Percentiles rank a stretch among this genome's conserved stretches.
phyloP scores from a whole-genome alignment of 768 basidiomycete species.

The Auriculariales sp. region DNA sequence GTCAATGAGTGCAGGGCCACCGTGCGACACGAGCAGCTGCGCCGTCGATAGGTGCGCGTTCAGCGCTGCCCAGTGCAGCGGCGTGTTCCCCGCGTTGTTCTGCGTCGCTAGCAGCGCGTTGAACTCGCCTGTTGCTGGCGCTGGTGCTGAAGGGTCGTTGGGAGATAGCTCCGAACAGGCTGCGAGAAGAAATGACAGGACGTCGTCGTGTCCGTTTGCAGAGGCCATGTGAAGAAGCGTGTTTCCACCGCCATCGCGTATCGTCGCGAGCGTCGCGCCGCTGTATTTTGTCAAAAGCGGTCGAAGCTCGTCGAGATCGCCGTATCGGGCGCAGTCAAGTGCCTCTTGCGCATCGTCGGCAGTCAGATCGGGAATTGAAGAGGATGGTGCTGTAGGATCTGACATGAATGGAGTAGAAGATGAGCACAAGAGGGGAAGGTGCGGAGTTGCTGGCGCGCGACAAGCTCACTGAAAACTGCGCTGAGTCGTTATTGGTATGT shows the following conservation, averaged over 20 bases:
- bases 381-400: too few species aligned
- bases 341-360: conserved; percentile 42
- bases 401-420: too few species aligned
- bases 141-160: neutral
- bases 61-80: conserved; percentile 84
- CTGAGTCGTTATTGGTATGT: too few species aligned
- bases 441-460: too few species aligned
- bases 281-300: conserved; percentile 50
- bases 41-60: conserved; percentile 60
- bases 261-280: conserved; percentile 25
- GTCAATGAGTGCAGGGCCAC: conserved; percentile 57
- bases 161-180: conserved; percentile 7
- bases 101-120: conserved; percentile 37
- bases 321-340: conserved; percentile 74
- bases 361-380: too few species aligned
- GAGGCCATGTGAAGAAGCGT: conserved; percentile 73
- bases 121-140: neutral
- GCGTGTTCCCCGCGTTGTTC: conserved; percentile 65
- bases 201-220: conserved; percentile 82
- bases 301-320: conserved; percentile 68
- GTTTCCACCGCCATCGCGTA: conserved; percentile 68
- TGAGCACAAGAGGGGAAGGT: too few species aligned
- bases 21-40: conserved; percentile 47
- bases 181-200: conserved; percentile 11
- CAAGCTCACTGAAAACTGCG: too few species aligned